These are phyloP conservation scores for Suhomyces bokatorum DNA, from an alignment of 1,139 yeast species.

Conservation along the genomic window DNA sequence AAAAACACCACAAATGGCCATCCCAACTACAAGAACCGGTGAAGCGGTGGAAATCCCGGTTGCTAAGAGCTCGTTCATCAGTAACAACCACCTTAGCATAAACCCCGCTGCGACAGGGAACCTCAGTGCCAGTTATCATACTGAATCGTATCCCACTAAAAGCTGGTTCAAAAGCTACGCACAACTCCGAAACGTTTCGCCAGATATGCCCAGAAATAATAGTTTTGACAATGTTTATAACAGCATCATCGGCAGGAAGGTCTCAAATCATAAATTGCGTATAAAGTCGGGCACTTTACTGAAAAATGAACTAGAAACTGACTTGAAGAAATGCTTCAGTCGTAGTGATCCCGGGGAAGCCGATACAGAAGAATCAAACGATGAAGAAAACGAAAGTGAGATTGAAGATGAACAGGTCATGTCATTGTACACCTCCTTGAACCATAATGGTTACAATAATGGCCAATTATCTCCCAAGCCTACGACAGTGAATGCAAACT, in stretches of 20 bases:
- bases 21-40: constrained; percentile 79
- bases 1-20: constrained; percentile 78
- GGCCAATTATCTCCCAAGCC: constrained; percentile 28
- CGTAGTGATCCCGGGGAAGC: constrained; percentile 9
- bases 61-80: constrained; percentile 28
- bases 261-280: constrained; percentile 19
- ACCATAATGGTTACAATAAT: constrained; percentile 23
- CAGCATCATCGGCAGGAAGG: constrained; percentile 21
- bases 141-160: constrained; percentile 9
- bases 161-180: constrained; percentile 32
- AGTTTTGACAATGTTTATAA: constrained; percentile 27
- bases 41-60: constrained; percentile 76
- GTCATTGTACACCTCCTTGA: constrained; percentile 48
- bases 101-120: neutral
- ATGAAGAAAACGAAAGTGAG: constrained; percentile 36
- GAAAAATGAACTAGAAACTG: constrained; percentile 13
- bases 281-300: constrained; percentile 19
- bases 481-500: constrained; percentile 17
- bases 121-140: constrained; percentile 3
- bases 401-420: constrained; percentile 55
- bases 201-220: constrained; percentile 18
- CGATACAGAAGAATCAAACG: constrained; percentile 11
- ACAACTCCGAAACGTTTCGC: constrained; percentile 22
- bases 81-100: neutral
- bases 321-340: constrained; percentile 3